Evolutionary conservation across 768 basidiomycete species (phyloP), one percentile per base, ranked within the genome.

Genomic region (Boletus vinaceobasis): DNA sequence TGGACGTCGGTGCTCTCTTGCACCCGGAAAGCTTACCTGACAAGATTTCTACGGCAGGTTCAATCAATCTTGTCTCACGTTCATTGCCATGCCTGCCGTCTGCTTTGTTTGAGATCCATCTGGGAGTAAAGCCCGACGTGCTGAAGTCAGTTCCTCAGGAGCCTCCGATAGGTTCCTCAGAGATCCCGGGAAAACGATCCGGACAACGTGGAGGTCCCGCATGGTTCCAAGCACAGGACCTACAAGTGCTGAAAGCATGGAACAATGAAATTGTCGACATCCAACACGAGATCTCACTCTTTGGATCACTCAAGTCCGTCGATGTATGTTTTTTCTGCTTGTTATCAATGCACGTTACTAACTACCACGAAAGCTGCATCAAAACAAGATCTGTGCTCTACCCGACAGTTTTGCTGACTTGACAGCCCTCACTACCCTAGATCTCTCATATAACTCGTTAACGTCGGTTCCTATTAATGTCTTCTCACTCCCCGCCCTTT

Each of bases 211-310:
- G 76, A 45, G 60, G 63, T 21, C 83, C 87, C 13, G 77, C 87
- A 1, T 90, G 90, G 88, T 93, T 84, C 61, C 90, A 92, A 65
- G 86, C 86, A 1, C 86, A 88, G 65, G 90, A 93, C 69, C 71
- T 93, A 21, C 79, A 81, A 36, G 74, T 87, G 5, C 72, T 93
- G 40, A 92, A 90, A 65, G 84, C 84, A 15, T 87, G 86, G 81
- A 87, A 84, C 62, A 93, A 93, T 62, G 84, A 87, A 19, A 91
- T 93, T 39, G 59, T 79, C 17, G 87, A 89, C 63, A 77, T 93
- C 29, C 90, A 92, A 60, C 85, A 83, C 23, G 91, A 93, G 66
- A 86, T 93, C 14, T 87, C 87, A 0, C 76, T 92, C 43, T 93
- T 93, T 65, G 90, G 90, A 3, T 89, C 88, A 4, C 74, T 93